Percentiles rank a stretch among this genome's conserved stretches.
Evolutionary conservation across 2,329 filamentous ascomycete genomes (phyloP).

Genomic region (Ciborinia camelliae): DNA sequence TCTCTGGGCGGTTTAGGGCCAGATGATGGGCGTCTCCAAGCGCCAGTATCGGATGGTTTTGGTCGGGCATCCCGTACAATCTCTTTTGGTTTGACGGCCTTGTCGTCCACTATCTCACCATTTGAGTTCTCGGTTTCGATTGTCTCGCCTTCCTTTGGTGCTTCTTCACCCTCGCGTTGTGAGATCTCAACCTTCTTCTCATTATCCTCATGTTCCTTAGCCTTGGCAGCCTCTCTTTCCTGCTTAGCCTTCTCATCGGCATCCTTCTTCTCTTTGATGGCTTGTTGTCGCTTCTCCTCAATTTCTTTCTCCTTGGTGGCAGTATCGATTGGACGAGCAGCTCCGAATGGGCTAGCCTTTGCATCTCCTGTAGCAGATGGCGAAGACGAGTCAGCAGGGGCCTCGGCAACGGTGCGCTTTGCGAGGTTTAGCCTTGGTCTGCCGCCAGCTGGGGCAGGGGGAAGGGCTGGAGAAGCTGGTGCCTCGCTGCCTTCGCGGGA

Average conservation of each 20-base stretch:
- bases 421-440: conserved; percentile 83
- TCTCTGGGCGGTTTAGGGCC: conserved; percentile 42
- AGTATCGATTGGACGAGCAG: conserved; percentile 90
- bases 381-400: conserved; percentile 46
- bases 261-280: conserved; percentile 75
- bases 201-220: conserved; percentile 40
- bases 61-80: conserved; percentile 48
- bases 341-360: conserved; percentile 91
- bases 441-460: conserved; percentile 51
- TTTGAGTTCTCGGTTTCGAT: conserved; percentile 38
- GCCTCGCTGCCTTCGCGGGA: conserved; percentile 74
- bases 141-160: conserved; percentile 35
- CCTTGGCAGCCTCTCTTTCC: conserved; percentile 56
- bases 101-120: conserved; percentile 47
- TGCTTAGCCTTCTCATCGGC: conserved; percentile 54
- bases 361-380: conserved; percentile 57
- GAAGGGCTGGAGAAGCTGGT: conserved; percentile 64
- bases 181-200: conserved; percentile 38
- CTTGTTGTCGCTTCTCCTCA: conserved; percentile 78
- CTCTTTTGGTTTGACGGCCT: conserved; percentile 47
- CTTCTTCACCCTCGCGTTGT: conserved; percentile 33
- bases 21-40: conserved; percentile 55
- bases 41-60: conserved; percentile 55
- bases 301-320: conserved; percentile 84
- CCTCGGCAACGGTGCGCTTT: conserved; percentile 87